Conservation (phyloP, 371 early-diverging fungal genomes). For the Mucor lusitanicus region DNA sequence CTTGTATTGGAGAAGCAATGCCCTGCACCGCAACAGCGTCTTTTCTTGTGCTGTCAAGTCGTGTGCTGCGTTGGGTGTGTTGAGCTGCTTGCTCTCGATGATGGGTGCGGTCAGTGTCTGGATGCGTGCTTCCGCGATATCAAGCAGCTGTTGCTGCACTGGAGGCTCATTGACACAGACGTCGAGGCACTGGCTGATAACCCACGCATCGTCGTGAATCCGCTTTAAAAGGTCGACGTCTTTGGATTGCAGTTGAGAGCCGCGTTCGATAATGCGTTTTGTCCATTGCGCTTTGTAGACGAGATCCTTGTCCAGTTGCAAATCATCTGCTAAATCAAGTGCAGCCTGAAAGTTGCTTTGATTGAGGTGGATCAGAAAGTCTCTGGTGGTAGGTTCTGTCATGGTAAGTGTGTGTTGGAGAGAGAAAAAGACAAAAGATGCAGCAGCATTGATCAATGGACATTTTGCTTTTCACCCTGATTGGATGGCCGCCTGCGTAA, state of each 20-base stretch:
- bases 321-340: conserved; percentile 57
- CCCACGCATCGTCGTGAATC: conserved; percentile 69
- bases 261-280: conserved; percentile 12
- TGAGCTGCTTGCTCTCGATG: conserved; percentile 9
- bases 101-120: conserved; percentile 46
- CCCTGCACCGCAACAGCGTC: conserved; percentile 28
- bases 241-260: conserved; percentile 20
- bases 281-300: conserved; percentile 70
- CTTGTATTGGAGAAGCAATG: conserved; percentile 62
- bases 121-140: conserved; percentile 57
- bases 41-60: not conserved
- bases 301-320: conserved; percentile 59
- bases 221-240: conserved; percentile 54
- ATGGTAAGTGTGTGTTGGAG: conserved; percentile 8
- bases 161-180: conserved; percentile 30
- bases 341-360: conserved; percentile 67
- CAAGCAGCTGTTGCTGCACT: conserved; percentile 48
- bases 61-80: not conserved
- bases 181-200: conserved; percentile 55
- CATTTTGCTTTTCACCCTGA: not conserved
- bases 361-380: conserved; percentile 39
- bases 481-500: not conserved
- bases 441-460: not conserved
- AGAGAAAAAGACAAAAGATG: not conserved
- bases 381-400: conserved; percentile 37